Evolutionary conservation across 257 asterid species (phyloP).

Genomic region (Nyctanthes arbortristis): DNA sequence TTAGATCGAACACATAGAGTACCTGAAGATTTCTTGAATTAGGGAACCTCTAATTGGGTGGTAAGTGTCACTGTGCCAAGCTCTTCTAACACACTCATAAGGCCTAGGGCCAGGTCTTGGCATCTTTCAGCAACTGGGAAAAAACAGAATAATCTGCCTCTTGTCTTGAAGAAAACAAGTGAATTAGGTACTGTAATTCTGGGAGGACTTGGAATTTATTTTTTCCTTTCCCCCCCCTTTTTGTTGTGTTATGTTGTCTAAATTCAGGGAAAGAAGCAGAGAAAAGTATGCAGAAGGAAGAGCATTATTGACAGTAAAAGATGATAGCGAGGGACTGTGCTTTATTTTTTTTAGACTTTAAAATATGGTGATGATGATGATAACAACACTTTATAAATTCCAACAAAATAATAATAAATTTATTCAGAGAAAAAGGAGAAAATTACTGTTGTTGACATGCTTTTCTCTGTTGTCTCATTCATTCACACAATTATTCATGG

Average conservation of each 20-base stretch:
- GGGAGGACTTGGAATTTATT: not conserved
- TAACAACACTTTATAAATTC: not conserved
- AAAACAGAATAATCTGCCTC: not conserved
- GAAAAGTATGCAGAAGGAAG: not conserved
- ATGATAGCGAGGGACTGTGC: not conserved
- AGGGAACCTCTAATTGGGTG: slow-evolving; percentile 90
- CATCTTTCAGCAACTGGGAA: slow-evolving; percentile 42
- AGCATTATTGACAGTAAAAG: slow-evolving; percentile 8
- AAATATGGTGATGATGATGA: too few species aligned
- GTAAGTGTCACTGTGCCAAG: slow-evolving; percentile 96
- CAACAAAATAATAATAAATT: not conserved
- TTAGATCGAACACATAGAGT: not conserved
- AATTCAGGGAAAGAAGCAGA: slow-evolving; percentile 23
- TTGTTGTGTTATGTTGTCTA: slow-evolving; percentile 19
- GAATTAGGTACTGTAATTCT: not conserved
- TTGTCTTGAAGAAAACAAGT: not conserved
- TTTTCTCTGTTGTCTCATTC: slow-evolving; percentile 3
- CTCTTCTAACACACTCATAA: slow-evolving; percentile 91
- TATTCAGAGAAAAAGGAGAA: not conserved
- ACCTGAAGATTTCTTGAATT: slow-evolving; percentile 96
- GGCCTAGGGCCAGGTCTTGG: slow-evolving; percentile 95
- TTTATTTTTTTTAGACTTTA: not conserved
- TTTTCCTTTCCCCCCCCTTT: not conserved
- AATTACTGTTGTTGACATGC: not conserved
- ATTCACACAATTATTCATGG: slow-evolving; percentile 17